phyloP scores from a whole-genome alignment of 2,329 filamentous ascomycete species.

The Neocatenulostroma microsporum region DNA sequence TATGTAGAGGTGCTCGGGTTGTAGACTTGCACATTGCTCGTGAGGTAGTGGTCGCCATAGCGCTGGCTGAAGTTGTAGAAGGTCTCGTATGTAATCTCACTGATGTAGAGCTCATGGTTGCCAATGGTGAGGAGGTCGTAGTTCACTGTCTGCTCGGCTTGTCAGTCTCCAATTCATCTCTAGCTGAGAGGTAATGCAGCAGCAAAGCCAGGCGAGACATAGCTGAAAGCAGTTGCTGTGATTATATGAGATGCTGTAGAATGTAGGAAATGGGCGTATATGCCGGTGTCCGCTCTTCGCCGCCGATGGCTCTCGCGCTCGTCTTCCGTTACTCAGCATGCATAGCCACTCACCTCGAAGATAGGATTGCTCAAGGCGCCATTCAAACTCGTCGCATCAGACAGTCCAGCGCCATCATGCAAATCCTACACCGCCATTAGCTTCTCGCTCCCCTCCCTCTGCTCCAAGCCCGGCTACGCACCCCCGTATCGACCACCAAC shows the following conservation, averaged over 20 bases:
- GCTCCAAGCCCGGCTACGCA: conserved; percentile 15
- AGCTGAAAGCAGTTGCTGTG: too few species aligned
- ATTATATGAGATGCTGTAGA: too few species aligned
- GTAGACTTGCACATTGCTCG: conserved; percentile 46
- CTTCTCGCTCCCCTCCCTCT: conserved; percentile 2
- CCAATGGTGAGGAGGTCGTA: conserved; percentile 50
- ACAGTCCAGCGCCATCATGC: conserved; percentile 58
- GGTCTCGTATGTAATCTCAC: conserved; percentile 54
- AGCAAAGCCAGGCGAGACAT: too few species aligned
- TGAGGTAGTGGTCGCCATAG: conserved; percentile 49
- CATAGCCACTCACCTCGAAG: conserved; percentile 31
- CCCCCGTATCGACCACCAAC: conserved; percentile 53
- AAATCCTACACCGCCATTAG: conserved; percentile 41
- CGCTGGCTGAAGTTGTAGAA: conserved; percentile 52
- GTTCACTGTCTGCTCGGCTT: conserved; percentile 39
- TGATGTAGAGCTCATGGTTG: conserved; percentile 60
- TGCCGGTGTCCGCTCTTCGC: too few species aligned
- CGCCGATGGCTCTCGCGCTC: too few species aligned
- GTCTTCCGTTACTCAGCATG: conserved; percentile 4
- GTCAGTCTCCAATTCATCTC: too few species aligned
- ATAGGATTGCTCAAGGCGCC: conserved; percentile 48
- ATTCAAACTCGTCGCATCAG: conserved; percentile 52
- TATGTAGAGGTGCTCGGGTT: conserved; percentile 37
- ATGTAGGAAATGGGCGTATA: too few species aligned
- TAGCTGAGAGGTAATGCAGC: too few species aligned